Evolutionary conservation across 2,329 filamentous ascomycete species (phyloP).

Genomic region (Cadophora luteo-olivacea): DNA sequence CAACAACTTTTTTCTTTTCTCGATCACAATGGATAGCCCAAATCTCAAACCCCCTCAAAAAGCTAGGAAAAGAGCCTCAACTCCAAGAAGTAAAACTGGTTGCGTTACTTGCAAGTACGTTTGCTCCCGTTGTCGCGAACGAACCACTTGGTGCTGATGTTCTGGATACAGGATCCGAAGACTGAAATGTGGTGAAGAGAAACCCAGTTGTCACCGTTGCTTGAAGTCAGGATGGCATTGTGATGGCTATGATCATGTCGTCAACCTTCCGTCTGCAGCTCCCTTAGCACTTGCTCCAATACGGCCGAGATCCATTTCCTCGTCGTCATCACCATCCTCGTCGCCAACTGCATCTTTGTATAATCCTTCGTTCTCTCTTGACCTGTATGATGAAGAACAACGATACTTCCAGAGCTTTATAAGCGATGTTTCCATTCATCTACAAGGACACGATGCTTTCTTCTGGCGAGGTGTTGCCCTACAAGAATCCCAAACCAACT

Average conservation of each 20-base stretch:
- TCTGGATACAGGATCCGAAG: slow-evolving; percentile 36
- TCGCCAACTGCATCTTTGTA: slow-evolving; percentile 28
- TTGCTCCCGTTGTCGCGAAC: slow-evolving; percentile 40
- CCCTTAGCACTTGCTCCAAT: slow-evolving; percentile 17
- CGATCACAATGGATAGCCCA: slow-evolving; percentile 17
- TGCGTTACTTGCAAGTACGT: slow-evolving; percentile 72
- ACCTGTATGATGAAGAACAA: slow-evolving; percentile 32
- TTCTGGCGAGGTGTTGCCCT: slow-evolving; percentile 49
- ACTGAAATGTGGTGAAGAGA: slow-evolving; percentile 42
- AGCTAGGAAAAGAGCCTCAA: slow-evolving; percentile 28
- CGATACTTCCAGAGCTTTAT: slow-evolving; percentile 39
- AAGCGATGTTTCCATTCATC: slow-evolving; percentile 29
- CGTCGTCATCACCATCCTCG: slow-evolving; percentile 24
- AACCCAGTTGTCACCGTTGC: slow-evolving; percentile 39
- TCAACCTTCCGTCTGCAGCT: slow-evolving; percentile 10
- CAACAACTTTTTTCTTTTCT: neutral
- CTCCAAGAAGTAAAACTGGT: slow-evolving; percentile 53
- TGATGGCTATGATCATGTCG: slow-evolving; percentile 38
- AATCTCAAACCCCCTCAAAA: slow-evolving; percentile 1
- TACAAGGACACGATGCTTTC: slow-evolving; percentile 51
- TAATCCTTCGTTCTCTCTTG: slow-evolving; percentile 18
- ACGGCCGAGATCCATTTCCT: slow-evolving; percentile 20
- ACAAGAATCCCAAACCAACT: slow-evolving; percentile 29
- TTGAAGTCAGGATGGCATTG: slow-evolving; percentile 40
- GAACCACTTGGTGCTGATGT: neutral